Evolutionary conservation across 805 yeast genomes (phyloP).

Genomic region (Saturnispora ahearnii): DNA sequence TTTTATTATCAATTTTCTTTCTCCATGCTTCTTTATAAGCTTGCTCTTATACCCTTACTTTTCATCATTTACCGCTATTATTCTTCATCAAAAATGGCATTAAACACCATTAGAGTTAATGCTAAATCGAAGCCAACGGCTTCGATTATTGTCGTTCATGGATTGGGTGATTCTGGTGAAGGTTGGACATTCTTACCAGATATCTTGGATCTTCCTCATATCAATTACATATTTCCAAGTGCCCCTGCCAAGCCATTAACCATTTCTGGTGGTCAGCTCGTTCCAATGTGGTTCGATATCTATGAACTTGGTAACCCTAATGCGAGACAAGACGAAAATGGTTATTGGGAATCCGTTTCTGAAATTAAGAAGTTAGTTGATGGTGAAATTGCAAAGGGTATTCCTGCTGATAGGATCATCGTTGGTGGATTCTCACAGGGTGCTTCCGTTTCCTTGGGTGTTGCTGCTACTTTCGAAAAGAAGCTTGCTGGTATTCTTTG

Average conservation of each 20-base stretch:
- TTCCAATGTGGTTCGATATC: slow-evolving; percentile 89
- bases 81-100: slow-evolving; percentile 8
- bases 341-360: slow-evolving; percentile 43
- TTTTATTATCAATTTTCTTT: neutral
- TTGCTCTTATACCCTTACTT: neutral
- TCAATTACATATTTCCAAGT: slow-evolving; percentile 79
- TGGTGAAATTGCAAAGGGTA: slow-evolving; percentile 45
- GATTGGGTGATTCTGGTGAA: slow-evolving; percentile 82
- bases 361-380: slow-evolving; percentile 37
- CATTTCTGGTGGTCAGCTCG: slow-evolving; percentile 50
- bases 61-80: neutral
- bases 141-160: slow-evolving; percentile 73
- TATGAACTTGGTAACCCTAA: slow-evolving; percentile 40
- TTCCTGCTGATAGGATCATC: slow-evolving; percentile 59
- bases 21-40: neutral
- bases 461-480: slow-evolving; percentile 41
- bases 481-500: slow-evolving; percentile 74
- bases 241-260: slow-evolving; percentile 73
- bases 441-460: slow-evolving; percentile 65
- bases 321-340: slow-evolving; percentile 42
- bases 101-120: slow-evolving; percentile 31
- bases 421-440: slow-evolving; percentile 97
- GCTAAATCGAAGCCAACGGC: slow-evolving; percentile 42
- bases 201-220: slow-evolving; percentile 44
- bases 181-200: slow-evolving; percentile 86